Evolutionary conservation across 1,284 basidiomycete genomes (phyloP), one percentile per base, ranked within the genome.

Genomic region (Fistulinella staudtii): DNA sequence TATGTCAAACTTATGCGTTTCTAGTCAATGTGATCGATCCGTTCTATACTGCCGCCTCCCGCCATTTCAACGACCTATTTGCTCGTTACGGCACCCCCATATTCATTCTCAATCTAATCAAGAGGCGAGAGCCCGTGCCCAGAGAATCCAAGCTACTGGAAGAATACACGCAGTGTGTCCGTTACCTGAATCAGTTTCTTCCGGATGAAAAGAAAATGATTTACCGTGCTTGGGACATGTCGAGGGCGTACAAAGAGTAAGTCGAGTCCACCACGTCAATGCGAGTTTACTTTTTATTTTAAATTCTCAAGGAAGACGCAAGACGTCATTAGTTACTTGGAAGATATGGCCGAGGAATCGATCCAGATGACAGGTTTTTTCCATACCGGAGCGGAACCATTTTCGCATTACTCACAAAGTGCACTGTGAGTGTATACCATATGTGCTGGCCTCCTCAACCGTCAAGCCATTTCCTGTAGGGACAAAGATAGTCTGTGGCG

Each of bases 171-270:
- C 84, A 94, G 60, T 99, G 96, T 61, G 84, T 97, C 18, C 67
- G 79, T 45, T 99, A 98, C 60, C 76, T 99, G 27, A 98, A 98
- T 55, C 96, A 99, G 60, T 98, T 97, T 67, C 66, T 99, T 14
- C 93, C 95, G 0, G 71, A 76, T 6, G 85, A 76, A 20, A 89
- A 92, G 69, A 85, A 85, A 69, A 92, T 99, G 79, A 74, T 83
- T 4, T 96, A 98, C 63, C 82, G 92, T 27, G 85, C 93, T 8
- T 99, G 93, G 91, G 96, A 99, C 65, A 97, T 99, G 89, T 86
- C 88, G 14, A 77, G 86, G 36, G 89, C 91, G 1, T 92, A 93
- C 53, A 93, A 93, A 63, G 85, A 89, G 87, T 86, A 53, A 23
- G 75, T 64, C 41, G 24, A n/a, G 20, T n/a, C 28, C n/a, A 11